Base-by-base conservation (phyloP, 2,329 filamentous ascomycete species). In the Dactylellina cionopaga region DNA sequence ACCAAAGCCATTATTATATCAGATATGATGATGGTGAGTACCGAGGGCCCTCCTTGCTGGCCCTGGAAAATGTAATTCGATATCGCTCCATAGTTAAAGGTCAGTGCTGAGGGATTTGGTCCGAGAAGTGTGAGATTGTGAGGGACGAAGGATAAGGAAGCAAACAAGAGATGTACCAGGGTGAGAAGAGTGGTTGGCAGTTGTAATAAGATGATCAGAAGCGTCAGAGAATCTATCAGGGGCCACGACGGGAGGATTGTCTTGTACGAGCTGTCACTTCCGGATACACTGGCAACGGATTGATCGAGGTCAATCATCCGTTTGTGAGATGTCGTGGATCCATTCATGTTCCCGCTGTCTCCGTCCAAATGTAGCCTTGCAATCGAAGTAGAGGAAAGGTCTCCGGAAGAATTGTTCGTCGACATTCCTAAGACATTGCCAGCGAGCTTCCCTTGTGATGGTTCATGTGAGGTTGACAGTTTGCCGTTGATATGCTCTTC, bases 221-320 rank as follows among this genome's bases (percentile, higher is more conserved):
- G 85, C 75, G 83, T 84, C 78, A 86, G 84, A 76, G 85, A 84
- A 79, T 86, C 84, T 76, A 83, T 83, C 77, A 85, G 82, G 76
- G 84, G 84, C 79, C 84, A 85, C 76, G 83, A 84, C 75, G 82
- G 80, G 78, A 86, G 81, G 78, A 86, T 84, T 76, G 84, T 85
- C 55, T 73, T 74, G 41, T 73, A 68, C 37, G 47, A 51, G 17
- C 33, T 54, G 49, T 72, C 75, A 44, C 54, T 52, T 39, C 69
- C 74, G 27, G 55, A 60, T 39, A 69, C 62, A 44, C 51, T 60
- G 33, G 74, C 72, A 37, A 70, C 76, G 44, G 74, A 60, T 29
- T 74, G 63, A 44, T 77, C 76, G 51, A 77, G 75, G 60, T 77
- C 75, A 59, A 77, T 77, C 68, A 76, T 73, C 37, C 75, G 74